These are phyloP conservation scores for Hyphodiscus sp. DNA, from an alignment of 2,329 filamentous ascomycete species.

Conservation along the genomic window DNA sequence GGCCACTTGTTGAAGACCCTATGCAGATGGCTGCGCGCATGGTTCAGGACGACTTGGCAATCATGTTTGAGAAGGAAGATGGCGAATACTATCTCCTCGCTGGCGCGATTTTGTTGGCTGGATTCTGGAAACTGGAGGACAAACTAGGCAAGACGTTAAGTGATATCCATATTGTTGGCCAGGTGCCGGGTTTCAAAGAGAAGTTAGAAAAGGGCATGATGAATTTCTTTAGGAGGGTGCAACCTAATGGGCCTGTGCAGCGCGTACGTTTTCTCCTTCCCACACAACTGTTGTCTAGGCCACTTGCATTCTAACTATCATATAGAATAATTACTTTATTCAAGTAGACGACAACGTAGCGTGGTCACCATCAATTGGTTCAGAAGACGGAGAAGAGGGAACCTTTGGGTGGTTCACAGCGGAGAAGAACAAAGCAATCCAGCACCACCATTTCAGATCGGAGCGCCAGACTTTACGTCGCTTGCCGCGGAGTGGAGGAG, in stretches of 20 bases:
- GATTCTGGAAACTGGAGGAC: constrained; percentile 78
- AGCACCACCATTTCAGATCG: constrained; percentile 69
- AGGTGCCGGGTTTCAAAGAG: constrained; percentile 65
- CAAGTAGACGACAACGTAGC: constrained; percentile 74
- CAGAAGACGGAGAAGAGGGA: constrained; percentile 53
- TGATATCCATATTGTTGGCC: constrained; percentile 72
- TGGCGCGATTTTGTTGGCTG: constrained; percentile 67
- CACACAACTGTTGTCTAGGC: neutral
- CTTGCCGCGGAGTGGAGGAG: constrained; percentile 44
- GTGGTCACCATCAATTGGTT: constrained; percentile 71
- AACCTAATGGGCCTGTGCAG: constrained; percentile 56
- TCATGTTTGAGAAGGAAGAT: constrained; percentile 73
- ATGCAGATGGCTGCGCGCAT: constrained; percentile 69
- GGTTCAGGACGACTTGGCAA: constrained; percentile 74
- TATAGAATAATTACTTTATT: constrained; percentile 78
- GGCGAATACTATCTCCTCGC: constrained; percentile 77
- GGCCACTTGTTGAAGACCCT: constrained; percentile 66
- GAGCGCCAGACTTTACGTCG: constrained; percentile 58
- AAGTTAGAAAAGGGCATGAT: constrained; percentile 74
- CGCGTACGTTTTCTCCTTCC: constrained; percentile 22
- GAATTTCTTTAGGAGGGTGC: constrained; percentile 70
- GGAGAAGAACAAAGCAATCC: constrained; percentile 64
- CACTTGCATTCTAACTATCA: constrained; percentile 24
- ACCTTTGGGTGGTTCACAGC: constrained; percentile 67
- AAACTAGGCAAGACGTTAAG: constrained; percentile 75